Evolutionary conservation across 148 eudicot species (phyloP).

Genomic region (Camellia lanceoleosa): DNA sequence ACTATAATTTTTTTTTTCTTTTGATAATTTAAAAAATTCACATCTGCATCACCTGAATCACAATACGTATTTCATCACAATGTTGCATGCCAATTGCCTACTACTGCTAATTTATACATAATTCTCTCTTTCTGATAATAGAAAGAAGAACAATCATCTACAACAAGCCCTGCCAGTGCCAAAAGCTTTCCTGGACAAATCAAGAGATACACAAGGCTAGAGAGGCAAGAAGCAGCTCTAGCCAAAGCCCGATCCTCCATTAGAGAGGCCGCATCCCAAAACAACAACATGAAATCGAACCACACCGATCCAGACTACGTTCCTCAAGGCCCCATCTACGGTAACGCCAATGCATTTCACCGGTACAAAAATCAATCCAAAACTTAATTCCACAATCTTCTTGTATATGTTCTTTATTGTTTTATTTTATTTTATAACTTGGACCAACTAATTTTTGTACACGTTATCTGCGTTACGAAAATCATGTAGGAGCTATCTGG

Average conservation of each 20-base stretch:
- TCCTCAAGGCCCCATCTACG: conserved; percentile 42
- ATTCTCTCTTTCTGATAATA: not conserved
- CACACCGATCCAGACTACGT: conserved; percentile 33
- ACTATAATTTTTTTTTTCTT: too few species aligned
- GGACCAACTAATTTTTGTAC: too few species aligned
- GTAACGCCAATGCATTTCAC: conserved; percentile 41
- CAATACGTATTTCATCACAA: not conserved
- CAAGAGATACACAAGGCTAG: conserved; percentile 13
- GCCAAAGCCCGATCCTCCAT: conserved; percentile 34
- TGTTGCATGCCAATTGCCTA: not conserved
- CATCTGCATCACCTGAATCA: too few species aligned
- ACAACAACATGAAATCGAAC: conserved; percentile 21
- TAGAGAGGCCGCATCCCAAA: conserved; percentile 27
- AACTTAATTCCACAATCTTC: too few species aligned
- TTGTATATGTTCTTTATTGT: too few species aligned
- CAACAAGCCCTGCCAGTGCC: not conserved
- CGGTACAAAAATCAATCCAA: conserved; percentile 18
- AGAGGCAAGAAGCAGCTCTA: conserved; percentile 23
- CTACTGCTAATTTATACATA: too few species aligned
- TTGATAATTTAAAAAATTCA: too few species aligned
- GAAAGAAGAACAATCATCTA: conserved; percentile 1
- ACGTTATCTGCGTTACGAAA: too few species aligned
- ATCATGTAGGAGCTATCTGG: too few species aligned
- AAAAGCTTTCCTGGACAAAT: not conserved
- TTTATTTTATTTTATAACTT: too few species aligned